A percentile compares a stretch with the other conserved stretches of the same genome.
Conservation (phyloP, 2,329 filamentous ascomycete genomes). For the Metarhizium sp. region DNA sequence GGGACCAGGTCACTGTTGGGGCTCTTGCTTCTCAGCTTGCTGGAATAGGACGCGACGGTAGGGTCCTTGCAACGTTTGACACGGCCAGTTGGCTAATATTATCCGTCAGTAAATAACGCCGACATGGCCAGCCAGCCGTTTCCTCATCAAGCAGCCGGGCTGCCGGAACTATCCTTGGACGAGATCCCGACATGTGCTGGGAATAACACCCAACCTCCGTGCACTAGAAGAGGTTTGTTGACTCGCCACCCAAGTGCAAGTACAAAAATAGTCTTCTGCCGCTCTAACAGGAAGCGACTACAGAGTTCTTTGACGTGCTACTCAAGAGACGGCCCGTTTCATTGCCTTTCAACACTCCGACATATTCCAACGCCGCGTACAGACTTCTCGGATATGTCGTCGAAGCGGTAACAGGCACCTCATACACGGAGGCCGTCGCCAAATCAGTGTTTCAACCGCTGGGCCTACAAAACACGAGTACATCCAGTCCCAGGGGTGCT, state of each 20-base stretch:
- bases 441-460: conserved; percentile 5
- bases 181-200: conserved; percentile 10
- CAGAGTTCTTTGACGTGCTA: conserved; percentile 12
- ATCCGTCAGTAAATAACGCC: neutral
- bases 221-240: neutral
- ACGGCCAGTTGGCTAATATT: neutral
- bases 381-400: conserved; percentile 12
- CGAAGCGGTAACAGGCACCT: conserved; percentile 11
- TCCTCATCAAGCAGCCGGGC: conserved; percentile 5
- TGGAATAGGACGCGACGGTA: conserved; percentile 10
- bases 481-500: neutral
- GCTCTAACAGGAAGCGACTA: neutral
- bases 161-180: conserved; percentile 4
- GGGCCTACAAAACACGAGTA: conserved; percentile 4
- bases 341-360: conserved; percentile 9
- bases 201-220: conserved; percentile 4
- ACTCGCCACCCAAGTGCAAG: too few relatives aligned
- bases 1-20: conserved; percentile 11
- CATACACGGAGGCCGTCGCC: conserved; percentile 7
- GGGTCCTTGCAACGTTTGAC: neutral
- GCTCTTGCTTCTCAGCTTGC: conserved; percentile 11
- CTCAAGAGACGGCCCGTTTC: conserved; percentile 9
- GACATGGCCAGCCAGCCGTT: conserved; percentile 4
- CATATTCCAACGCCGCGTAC: conserved; percentile 15
- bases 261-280: too few relatives aligned